Percentiles rank a stretch among this genome's conserved stretches.
Evolutionary conservation across 352 stramenopile genomes (phyloP).

Genomic region (Globisporangium uncinulatum): DNA sequence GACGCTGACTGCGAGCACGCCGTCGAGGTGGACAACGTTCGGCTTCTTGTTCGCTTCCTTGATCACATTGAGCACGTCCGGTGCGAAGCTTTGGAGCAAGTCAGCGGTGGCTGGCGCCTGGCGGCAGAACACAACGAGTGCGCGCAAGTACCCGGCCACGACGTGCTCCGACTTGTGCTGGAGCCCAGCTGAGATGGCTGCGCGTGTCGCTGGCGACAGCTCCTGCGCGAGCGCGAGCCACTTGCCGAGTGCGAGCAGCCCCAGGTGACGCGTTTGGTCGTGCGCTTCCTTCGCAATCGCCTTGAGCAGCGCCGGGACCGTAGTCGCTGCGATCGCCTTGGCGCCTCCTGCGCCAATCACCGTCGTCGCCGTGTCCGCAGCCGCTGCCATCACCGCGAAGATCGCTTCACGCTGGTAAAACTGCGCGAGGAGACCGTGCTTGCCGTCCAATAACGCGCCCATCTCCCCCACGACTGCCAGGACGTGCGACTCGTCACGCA

Average conservation of each 20-base stretch:
- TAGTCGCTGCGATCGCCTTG: constrained; percentile 36
- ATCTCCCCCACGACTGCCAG: constrained; percentile 50
- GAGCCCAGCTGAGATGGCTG: constrained; percentile 45
- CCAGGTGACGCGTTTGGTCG: constrained; percentile 70
- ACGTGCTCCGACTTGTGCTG: constrained; percentile 71
- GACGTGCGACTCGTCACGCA: constrained; percentile 47
- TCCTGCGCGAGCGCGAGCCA: constrained; percentile 60
- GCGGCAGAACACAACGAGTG: constrained; percentile 43
- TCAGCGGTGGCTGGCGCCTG: constrained; percentile 17
- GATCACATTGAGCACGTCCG: constrained; percentile 52
- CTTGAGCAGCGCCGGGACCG: constrained; percentile 57
- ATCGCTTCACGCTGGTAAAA: constrained; percentile 82
- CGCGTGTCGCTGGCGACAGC: constrained; percentile 31
- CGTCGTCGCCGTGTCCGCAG: constrained; percentile 25
- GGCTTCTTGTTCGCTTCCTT: constrained; percentile 75
- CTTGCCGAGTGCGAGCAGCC: constrained; percentile 65
- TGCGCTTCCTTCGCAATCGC: constrained; percentile 80
- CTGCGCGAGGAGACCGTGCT: constrained; percentile 81
- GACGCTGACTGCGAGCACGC: constrained; percentile 59
- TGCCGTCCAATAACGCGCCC: constrained; percentile 61
- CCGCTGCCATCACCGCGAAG: constrained; percentile 59
- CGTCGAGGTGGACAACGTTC: constrained; percentile 67
- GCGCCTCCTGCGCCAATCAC: constrained; percentile 23
- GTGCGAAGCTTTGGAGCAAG: constrained; percentile 23
- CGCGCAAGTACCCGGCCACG: constrained; percentile 57